phyloP scores from a whole-genome alignment of 1,284 basidiomycete genomes.

The Somion occarium region DNA sequence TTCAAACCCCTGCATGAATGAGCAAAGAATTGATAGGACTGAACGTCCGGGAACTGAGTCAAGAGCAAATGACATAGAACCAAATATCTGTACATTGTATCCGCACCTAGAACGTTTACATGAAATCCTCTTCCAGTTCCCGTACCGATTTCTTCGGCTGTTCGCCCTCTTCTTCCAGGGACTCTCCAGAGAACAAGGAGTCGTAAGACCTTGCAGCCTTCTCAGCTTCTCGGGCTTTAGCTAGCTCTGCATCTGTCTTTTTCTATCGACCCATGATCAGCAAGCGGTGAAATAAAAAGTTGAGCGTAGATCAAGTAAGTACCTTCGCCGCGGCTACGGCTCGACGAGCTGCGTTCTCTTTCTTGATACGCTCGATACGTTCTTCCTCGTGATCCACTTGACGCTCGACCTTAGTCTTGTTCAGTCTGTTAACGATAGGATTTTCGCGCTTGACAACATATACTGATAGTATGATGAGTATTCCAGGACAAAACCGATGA shows the following conservation, averaged over 20 bases:
- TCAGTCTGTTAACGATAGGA: conserved; percentile 86
- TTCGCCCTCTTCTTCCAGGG: conserved; percentile 41
- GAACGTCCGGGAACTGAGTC: too few species aligned
- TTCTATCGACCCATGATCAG: conserved; percentile 37
- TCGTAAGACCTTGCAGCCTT: conserved; percentile 79
- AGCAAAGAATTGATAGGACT: neutral
- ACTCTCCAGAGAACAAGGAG: conserved; percentile 45
- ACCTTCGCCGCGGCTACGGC: conserved; percentile 63
- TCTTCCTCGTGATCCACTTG: conserved; percentile 92
- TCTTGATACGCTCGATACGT: conserved; percentile 74
- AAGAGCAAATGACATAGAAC: too few species aligned
- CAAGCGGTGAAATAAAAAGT: neutral
- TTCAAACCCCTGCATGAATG: neutral
- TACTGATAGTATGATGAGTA: conserved; percentile 36
- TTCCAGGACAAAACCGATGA: neutral
- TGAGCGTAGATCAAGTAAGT: conserved; percentile 5
- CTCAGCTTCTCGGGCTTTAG: conserved; percentile 64
- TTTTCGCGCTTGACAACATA: conserved; percentile 84
- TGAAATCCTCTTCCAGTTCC: conserved; percentile 57
- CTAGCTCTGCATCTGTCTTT: conserved; percentile 67
- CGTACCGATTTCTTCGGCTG: conserved; percentile 49
- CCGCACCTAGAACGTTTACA: conserved; percentile 20
- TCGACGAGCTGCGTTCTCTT: conserved; percentile 67
- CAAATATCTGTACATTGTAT: neutral
- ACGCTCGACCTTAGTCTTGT: conserved; percentile 88